These are phyloP conservation scores for Rutidosis leptorrhynchoides DNA, from an alignment of 129 eudicot genomes.

Conservation along the genomic window DNA sequence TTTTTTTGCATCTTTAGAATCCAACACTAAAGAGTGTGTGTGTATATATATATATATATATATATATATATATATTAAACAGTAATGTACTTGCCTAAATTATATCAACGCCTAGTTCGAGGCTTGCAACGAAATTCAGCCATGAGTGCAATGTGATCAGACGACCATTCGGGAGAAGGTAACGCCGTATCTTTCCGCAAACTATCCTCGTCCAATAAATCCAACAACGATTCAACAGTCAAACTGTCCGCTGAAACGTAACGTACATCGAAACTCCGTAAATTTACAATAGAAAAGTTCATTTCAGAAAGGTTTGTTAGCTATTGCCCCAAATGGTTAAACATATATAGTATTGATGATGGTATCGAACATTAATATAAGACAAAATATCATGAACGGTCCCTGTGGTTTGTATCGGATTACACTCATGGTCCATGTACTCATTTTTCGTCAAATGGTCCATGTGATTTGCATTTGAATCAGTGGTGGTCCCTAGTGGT, in stretches of 20 bases:
- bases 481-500: no score
- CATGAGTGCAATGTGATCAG: slow-evolving; percentile 92
- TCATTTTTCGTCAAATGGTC: no score
- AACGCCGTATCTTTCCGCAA: slow-evolving; percentile 93
- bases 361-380: background rate
- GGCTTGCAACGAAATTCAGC: slow-evolving; percentile 95
- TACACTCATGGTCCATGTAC: no score
- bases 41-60: no score
- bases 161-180: slow-evolving; percentile 99
- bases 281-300: background rate
- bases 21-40: background rate
- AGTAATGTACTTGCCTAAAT: slow-evolving; percentile 35
- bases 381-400: no score
- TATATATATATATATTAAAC: background rate
- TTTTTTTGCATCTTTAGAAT: background rate
- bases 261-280: background rate
- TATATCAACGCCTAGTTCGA: slow-evolving; percentile 64
- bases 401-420: no score
- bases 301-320: background rate
- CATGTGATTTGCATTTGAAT: no score
- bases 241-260: slow-evolving; percentile 75
- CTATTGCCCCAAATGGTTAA: background rate
- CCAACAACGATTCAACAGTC: slow-evolving; percentile 86
- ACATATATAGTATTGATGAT: background rate
- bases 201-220: slow-evolving; percentile 91